Evolutionary conservation across 208 protist genomes (phyloP).

Genomic region (Wallacemonas sp.): DNA sequence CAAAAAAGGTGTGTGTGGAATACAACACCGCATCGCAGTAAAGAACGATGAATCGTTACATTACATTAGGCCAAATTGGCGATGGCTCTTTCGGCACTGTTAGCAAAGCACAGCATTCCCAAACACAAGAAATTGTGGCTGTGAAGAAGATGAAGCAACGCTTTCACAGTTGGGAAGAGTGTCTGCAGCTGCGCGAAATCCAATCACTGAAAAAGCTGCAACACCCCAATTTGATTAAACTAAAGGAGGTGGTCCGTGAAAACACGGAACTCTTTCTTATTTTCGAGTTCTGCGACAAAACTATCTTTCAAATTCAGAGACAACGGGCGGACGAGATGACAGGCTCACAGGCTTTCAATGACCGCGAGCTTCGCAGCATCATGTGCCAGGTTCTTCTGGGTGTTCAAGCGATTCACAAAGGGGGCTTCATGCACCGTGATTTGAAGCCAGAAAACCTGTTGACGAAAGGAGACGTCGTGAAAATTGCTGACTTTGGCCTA

Average conservation of each 20-base stretch:
- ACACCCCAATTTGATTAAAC: constrained; percentile 97
- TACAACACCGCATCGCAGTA: background rate
- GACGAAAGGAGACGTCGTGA: constrained; percentile 88
- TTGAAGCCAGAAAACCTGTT: constrained; percentile 95
- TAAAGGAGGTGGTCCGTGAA: constrained; percentile 98
- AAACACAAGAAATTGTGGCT: constrained; percentile 95
- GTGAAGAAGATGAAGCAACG: constrained; percentile 99
- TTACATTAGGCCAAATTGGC: constrained; percentile 93
- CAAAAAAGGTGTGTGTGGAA: background rate
- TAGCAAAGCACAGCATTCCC: constrained; percentile 89
- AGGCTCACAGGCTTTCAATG: constrained; percentile 89
- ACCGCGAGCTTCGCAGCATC: constrained; percentile 94
- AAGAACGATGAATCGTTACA: constrained; percentile 93
- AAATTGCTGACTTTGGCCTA: constrained; percentile 97
- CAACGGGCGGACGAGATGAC: constrained; percentile 81
- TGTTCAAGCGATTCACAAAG: constrained; percentile 90
- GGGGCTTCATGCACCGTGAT: constrained; percentile 94
- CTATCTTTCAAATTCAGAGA: constrained; percentile 96
- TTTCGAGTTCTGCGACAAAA: constrained; percentile 97
- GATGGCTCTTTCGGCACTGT: constrained; percentile 98
- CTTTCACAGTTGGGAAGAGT: constrained; percentile 98
- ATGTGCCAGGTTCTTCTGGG: constrained; percentile 91
- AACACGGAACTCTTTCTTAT: constrained; percentile 97
- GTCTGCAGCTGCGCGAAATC: constrained; percentile 96
- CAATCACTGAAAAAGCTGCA: constrained; percentile 95